Evolutionary conservation across 1,284 basidiomycete species (phyloP).

Genomic region (Fereydounia khargensis): DNA sequence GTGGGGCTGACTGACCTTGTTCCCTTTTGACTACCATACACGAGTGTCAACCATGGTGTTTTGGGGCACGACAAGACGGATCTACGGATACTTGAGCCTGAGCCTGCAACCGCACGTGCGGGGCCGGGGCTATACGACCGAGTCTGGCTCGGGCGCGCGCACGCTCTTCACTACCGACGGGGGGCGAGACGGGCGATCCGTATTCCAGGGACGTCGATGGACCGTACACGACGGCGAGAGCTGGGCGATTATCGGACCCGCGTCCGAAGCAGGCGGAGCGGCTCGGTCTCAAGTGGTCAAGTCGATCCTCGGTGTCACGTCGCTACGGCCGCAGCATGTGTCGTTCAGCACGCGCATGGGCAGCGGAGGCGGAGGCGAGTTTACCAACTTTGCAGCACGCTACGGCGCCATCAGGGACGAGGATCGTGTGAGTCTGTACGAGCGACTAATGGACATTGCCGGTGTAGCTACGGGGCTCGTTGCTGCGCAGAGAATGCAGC

Average conservation of each 20-base stretch:
- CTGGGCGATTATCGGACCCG: slow-evolving; percentile 48
- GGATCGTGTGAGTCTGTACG: slow-evolving; percentile 48
- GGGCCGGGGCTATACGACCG: too few species aligned
- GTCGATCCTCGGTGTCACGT: slow-evolving; percentile 13
- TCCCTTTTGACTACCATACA: too few species aligned
- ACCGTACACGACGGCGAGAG: slow-evolving; percentile 38
- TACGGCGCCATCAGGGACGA: slow-evolving; percentile 53
- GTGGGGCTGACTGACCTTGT: too few species aligned
- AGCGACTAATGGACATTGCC: slow-evolving; percentile 42
- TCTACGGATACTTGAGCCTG: too few species aligned
- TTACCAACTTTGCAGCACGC: slow-evolving; percentile 46
- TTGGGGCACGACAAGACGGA: too few species aligned
- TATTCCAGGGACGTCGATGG: slow-evolving; percentile 13
- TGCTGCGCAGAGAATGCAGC: slow-evolving; percentile 27
- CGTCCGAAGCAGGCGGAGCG: slow-evolving; percentile 35
- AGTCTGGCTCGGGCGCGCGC: too few species aligned
- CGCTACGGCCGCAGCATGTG: slow-evolving; percentile 26
- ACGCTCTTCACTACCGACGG: too few species aligned
- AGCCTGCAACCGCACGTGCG: too few species aligned
- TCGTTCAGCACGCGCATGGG: slow-evolving; percentile 36
- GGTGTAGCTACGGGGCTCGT: slow-evolving; percentile 40
- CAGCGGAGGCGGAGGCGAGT: slow-evolving; percentile 18
- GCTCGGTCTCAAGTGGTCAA: slow-evolving; percentile 32
- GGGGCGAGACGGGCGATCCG: too few species aligned
- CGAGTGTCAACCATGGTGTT: too few species aligned